phyloP scores from a whole-genome alignment of 108 stramenopile genomes.

The Seminavis robusta region DNA sequence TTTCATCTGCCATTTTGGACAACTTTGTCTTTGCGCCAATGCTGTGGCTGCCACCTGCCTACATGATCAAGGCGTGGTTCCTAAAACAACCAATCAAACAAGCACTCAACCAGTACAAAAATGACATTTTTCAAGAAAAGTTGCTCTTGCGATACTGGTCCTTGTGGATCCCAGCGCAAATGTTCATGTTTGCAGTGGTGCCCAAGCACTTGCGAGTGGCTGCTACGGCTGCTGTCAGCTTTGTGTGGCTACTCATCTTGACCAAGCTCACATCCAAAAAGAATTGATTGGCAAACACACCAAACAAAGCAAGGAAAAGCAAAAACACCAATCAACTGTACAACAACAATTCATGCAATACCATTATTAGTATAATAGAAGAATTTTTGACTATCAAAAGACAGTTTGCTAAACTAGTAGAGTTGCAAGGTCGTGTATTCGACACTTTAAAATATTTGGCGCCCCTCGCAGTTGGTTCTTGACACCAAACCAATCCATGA shows the following conservation, averaged over 20 bases:
- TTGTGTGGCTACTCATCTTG: constrained; percentile 45
- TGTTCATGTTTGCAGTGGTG: constrained; percentile 42
- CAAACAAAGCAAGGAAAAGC: too few relatives aligned
- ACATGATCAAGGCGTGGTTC: constrained; percentile 23
- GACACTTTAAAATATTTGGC: too few relatives aligned
- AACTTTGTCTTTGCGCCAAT: constrained; percentile 35
- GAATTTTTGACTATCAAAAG: too few relatives aligned
- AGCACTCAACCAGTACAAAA: constrained; percentile 20
- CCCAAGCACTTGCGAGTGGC: constrained; percentile 44
- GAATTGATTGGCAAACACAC: too few relatives aligned
- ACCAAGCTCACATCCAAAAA: too few relatives aligned
- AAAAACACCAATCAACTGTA: too few relatives aligned
- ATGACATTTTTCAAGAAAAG: constrained; percentile 21
- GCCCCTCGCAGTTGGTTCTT: too few relatives aligned
- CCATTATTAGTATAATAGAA: too few relatives aligned
- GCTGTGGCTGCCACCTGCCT: constrained; percentile 48
- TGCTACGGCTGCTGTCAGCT: constrained; percentile 40
- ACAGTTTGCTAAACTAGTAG: too few relatives aligned
- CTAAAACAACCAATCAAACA: constrained; percentile 1
- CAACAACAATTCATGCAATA: too few relatives aligned
- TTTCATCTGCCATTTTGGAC: constrained; percentile 32
- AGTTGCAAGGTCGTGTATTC: too few relatives aligned
- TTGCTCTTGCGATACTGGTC: constrained; percentile 46
- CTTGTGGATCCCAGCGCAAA: constrained; percentile 43
- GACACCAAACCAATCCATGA: too few relatives aligned